These are phyloP conservation scores for Nepenthes alata DNA, from an alignment of 179 eudicot species.

Conservation along the genomic window DNA sequence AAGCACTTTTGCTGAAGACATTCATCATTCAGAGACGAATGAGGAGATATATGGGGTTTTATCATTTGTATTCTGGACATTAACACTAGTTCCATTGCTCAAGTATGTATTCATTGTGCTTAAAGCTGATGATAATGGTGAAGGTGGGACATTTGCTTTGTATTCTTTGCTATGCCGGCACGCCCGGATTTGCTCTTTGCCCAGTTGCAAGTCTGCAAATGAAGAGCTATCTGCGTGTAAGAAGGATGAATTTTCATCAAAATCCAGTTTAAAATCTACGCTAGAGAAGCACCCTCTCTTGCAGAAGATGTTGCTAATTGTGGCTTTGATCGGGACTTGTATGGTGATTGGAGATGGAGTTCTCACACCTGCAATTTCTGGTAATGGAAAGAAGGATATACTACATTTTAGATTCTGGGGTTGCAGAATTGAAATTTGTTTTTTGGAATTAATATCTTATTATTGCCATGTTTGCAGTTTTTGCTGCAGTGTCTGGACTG, in stretches of 20 bases:
- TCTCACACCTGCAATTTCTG: conserved; percentile 74
- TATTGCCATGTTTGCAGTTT: conserved; percentile 36
- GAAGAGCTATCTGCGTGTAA: conserved; percentile 43
- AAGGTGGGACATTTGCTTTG: conserved; percentile 83
- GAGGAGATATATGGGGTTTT: conserved; percentile 50
- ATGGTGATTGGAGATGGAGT: conserved; percentile 82
- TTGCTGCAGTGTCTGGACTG: conserved; percentile 80
- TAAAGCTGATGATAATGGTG: conserved; percentile 75
- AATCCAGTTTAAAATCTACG: conserved; percentile 27
- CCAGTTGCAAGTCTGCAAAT: conserved; percentile 38
- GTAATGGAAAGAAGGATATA: conserved; percentile 17
- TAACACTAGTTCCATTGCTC: conserved; percentile 59
- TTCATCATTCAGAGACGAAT: conserved; percentile 32
- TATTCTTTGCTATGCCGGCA: conserved; percentile 70
- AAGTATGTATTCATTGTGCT: conserved; percentile 70
- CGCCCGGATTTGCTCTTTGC: conserved; percentile 63
- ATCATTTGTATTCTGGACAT: conserved; percentile 72
- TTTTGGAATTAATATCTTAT: neutral
- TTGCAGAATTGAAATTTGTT: neutral
- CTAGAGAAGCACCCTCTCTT: conserved; percentile 45
- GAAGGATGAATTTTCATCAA: conserved; percentile 19
- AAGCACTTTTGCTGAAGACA: conserved; percentile 40
- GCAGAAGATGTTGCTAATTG: conserved; percentile 51
- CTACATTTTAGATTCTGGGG: neutral
- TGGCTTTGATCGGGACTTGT: conserved; percentile 82